Conservation (phyloP, 2,329 filamentous ascomycete genomes). For the Paraphaeosphaeria minitans region DNA sequence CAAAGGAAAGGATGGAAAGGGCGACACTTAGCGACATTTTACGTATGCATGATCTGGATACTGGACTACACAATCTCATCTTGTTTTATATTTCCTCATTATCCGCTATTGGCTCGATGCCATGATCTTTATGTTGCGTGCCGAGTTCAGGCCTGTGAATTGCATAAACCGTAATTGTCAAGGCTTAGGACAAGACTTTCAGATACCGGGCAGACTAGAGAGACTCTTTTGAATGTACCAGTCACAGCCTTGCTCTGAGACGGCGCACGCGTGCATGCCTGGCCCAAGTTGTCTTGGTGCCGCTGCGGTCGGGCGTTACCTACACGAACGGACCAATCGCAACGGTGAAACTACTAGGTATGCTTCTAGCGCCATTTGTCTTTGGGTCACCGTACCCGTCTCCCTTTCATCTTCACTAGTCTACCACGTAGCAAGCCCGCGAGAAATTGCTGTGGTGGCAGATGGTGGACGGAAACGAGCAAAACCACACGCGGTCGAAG, state of each 20-base stretch:
- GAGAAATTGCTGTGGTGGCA: not conserved
- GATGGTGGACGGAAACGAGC: constrained; percentile 13
- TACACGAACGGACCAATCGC: constrained; percentile 17
- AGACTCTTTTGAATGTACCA: not conserved
- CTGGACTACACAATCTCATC: constrained; percentile 5
- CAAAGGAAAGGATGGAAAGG: constrained; percentile 8
- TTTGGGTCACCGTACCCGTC: not conserved
- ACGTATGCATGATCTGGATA: constrained; percentile 6
- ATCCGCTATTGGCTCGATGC: not conserved
- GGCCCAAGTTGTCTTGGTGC: not conserved
- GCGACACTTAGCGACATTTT: not conserved
- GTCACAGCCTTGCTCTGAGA: not conserved
- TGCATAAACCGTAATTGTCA: not conserved
- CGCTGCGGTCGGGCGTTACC: constrained; percentile 4
- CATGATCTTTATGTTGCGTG: not conserved
- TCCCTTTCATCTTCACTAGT: not conserved
- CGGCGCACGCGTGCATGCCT: too few species aligned
- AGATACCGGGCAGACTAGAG: not conserved
- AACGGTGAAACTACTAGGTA: not conserved
- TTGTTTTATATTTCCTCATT: constrained; percentile 1
- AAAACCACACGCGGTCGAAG: constrained; percentile 14
- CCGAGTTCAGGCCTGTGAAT: not conserved
- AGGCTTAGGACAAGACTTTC: not conserved
- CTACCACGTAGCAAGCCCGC: not conserved
- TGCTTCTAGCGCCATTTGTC: not conserved